These are phyloP conservation scores for Chaetothyriales sp. DNA, from an alignment of 2,329 filamentous ascomycete species.

Conservation along the genomic window DNA sequence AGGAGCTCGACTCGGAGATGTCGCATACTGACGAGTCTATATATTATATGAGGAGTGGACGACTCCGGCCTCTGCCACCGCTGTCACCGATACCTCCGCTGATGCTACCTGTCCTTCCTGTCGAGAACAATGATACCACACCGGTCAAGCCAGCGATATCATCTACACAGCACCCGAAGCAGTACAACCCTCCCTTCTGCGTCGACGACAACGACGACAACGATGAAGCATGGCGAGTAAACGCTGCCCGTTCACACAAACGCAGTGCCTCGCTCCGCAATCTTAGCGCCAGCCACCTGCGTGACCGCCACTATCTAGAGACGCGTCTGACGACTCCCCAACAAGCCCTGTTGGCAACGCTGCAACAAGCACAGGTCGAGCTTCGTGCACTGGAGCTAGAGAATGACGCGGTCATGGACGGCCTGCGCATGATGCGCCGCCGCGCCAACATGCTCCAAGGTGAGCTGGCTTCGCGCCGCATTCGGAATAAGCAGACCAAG, in stretches of 20 bases:
- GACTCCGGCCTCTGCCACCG: background rate
- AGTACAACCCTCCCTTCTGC: background rate
- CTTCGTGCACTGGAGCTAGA: background rate
- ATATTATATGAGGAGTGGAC: background rate
- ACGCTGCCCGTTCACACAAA: background rate
- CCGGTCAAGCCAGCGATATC: no score
- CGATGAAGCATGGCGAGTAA: background rate
- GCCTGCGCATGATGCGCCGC: background rate
- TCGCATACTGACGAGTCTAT: background rate
- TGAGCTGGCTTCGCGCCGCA: background rate
- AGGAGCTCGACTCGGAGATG: background rate
- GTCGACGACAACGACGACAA: background rate
- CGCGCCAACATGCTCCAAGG: background rate
- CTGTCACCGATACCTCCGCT: background rate
- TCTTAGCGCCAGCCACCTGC: background rate
- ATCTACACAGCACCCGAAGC: background rate
- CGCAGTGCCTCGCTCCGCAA: background rate
- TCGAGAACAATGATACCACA: background rate
- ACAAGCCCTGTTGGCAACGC: background rate
- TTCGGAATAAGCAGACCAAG: background rate
- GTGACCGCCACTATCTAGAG: background rate
- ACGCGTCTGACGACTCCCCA: background rate
- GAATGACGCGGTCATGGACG: background rate
- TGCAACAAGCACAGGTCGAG: background rate
- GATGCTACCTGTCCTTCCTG: background rate